phyloP scores from a whole-genome alignment of 345 rosid species.

The Citrus australasica region DNA sequence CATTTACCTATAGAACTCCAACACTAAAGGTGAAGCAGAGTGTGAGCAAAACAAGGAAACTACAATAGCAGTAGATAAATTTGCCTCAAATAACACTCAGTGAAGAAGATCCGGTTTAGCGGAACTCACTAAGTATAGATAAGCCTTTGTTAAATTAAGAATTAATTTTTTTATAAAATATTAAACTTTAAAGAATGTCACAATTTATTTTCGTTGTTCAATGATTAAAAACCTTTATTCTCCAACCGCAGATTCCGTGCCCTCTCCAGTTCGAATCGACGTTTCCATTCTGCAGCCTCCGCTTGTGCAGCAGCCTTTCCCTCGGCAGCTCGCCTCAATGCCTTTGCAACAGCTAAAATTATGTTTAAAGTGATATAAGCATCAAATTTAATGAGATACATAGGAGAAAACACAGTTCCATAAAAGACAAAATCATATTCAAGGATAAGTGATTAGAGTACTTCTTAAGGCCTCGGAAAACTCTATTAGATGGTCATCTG shows the following conservation, averaged over 20 bases:
- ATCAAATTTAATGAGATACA: slow-evolving; percentile 12
- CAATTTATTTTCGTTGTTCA: slow-evolving; percentile 4
- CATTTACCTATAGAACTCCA: not conserved
- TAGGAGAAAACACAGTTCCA: not conserved
- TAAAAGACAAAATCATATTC: slow-evolving; percentile 8
- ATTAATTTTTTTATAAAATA: not conserved
- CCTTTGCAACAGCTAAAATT: slow-evolving; percentile 90
- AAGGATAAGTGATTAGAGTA: slow-evolving; percentile 30
- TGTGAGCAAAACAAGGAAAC: not conserved
- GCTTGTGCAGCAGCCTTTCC: slow-evolving; percentile 97
- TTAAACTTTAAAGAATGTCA: not conserved
- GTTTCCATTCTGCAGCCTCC: slow-evolving; percentile 99
- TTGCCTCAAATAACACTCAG: not conserved
- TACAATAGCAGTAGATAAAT: not conserved
- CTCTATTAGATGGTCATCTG: slow-evolving; percentile 88
- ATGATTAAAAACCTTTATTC: slow-evolving; percentile 54
- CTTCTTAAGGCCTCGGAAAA: slow-evolving; percentile 96
- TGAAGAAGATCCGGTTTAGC: not conserved
- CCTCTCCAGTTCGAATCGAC: slow-evolving; percentile 84
- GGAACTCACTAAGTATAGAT: not conserved
- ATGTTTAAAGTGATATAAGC: slow-evolving; percentile 7
- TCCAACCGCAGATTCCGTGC: slow-evolving; percentile 45
- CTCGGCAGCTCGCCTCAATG: slow-evolving; percentile 90
- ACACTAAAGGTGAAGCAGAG: not conserved
- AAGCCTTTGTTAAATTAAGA: not conserved